phyloP scores from a whole-genome alignment of 345 rosid genomes.

The Eucalyptus marginata region DNA sequence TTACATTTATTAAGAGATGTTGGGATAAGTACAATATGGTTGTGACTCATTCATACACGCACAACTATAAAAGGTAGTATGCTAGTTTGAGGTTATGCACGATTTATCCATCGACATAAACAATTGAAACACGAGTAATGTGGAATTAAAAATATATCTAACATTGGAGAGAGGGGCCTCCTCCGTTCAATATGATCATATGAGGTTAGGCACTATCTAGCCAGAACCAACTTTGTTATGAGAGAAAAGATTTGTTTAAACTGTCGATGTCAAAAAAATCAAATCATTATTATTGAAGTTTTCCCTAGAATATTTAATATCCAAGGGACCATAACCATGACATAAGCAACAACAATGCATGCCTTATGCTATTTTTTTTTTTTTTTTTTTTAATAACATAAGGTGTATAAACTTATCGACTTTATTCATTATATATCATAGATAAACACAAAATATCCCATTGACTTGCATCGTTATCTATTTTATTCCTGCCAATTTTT shows the following conservation, averaged over 20 bases:
- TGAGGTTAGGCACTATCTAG: not conserved
- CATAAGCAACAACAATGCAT: not conserved
- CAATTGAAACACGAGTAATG: not conserved
- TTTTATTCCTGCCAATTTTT: not conserved
- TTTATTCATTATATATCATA: not conserved
- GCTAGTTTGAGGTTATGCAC: not conserved
- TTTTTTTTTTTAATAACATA: not conserved
- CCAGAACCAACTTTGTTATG: not conserved
- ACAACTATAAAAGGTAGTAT: not conserved
- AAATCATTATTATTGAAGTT: not conserved
- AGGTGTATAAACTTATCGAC: not conserved
- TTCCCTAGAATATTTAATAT: not conserved
- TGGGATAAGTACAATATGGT: not conserved
- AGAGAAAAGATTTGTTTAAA: not conserved
- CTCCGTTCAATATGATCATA: not conserved
- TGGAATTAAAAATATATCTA: not conserved
- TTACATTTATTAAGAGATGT: not conserved
- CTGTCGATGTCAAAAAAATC: not conserved
- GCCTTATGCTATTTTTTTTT: not conserved
- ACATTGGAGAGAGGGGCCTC: not conserved
- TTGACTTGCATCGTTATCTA: not conserved
- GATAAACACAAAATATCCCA: not conserved
- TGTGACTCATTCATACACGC: not conserved
- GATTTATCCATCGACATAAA: accelerated
- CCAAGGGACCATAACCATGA: not conserved